phyloP scores from a whole-genome alignment of 192 early-diverging fungal genomes.

The Entophlyctis luteolus region DNA sequence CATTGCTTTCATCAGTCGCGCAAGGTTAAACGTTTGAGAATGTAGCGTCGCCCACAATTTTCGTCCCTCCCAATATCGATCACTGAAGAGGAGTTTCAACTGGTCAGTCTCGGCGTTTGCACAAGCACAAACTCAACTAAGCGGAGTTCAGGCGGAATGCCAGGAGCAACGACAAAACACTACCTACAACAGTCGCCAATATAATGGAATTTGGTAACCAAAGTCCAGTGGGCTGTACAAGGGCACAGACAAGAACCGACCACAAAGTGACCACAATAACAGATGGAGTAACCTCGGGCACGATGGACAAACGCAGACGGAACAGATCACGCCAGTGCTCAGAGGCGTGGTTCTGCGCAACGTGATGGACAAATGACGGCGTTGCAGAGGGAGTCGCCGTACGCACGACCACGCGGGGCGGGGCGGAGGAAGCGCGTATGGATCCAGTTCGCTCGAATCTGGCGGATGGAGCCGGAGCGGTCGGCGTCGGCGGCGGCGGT shows the following conservation, averaged over 20 bases:
- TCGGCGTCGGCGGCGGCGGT: too few relatives aligned
- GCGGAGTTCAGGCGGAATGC: slow-evolving; percentile 12
- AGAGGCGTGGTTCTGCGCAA: too few relatives aligned
- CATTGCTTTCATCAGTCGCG: neutral
- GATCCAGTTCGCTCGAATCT: too few relatives aligned
- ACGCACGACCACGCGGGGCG: too few relatives aligned
- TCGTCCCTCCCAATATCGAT: slow-evolving; percentile 31
- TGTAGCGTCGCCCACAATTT: slow-evolving; percentile 15
- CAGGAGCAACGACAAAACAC: slow-evolving; percentile 24
- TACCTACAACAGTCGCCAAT: slow-evolving; percentile 42
- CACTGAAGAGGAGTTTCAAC: neutral
- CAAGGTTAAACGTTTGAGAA: neutral
- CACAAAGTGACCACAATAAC: neutral
- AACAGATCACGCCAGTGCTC: slow-evolving; percentile 27
- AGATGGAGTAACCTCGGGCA: slow-evolving; percentile 9
- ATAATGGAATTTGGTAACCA: slow-evolving; percentile 31
- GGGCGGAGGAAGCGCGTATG: too few relatives aligned
- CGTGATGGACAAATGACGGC: too few relatives aligned
- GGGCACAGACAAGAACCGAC: slow-evolving; percentile 14
- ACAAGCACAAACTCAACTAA: neutral
- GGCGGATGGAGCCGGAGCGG: too few relatives aligned
- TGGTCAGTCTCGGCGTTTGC: neutral
- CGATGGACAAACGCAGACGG: neutral
- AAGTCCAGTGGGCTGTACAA: slow-evolving; percentile 9
- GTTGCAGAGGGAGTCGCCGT: too few relatives aligned